Evolutionary conservation across 2,329 filamentous ascomycete genomes (phyloP).

Genomic region (Diplocarpon rosae): DNA sequence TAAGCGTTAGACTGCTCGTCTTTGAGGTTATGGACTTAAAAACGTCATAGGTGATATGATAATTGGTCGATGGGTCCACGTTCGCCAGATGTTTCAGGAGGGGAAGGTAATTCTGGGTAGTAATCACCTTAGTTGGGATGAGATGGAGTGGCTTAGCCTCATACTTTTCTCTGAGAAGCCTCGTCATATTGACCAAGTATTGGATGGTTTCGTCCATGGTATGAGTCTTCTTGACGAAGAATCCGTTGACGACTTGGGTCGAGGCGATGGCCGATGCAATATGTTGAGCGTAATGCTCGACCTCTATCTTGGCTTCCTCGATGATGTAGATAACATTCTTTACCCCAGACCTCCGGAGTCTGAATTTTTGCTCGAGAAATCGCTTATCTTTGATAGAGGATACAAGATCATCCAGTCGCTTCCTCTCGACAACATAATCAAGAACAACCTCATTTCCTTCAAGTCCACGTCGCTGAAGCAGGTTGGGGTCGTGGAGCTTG

Average conservation of each 20-base stretch:
- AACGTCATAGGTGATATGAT: constrained; percentile 57
- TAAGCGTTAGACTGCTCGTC: constrained; percentile 59
- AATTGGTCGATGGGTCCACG: constrained; percentile 38
- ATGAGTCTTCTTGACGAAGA: constrained; percentile 65
- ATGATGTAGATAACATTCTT: constrained; percentile 69
- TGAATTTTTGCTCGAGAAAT: constrained; percentile 78
- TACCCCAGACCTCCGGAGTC: constrained; percentile 60
- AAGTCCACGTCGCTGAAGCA: constrained; percentile 44
- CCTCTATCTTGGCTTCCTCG: constrained; percentile 53
- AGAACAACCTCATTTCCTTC: constrained; percentile 62
- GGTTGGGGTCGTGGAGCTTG: constrained; percentile 49
- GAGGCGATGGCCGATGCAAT: constrained; percentile 64
- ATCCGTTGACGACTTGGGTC: constrained; percentile 68
- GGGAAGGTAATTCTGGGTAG: constrained; percentile 54
- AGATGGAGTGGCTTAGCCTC: constrained; percentile 45
- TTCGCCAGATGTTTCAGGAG: constrained; percentile 48
- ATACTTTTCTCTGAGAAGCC: constrained; percentile 54
- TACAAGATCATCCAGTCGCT: constrained; percentile 70
- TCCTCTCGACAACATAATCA: constrained; percentile 73
- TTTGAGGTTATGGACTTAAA: constrained; percentile 67
- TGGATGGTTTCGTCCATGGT: constrained; percentile 69
- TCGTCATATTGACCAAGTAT: constrained; percentile 64
- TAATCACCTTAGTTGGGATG: constrained; percentile 54
- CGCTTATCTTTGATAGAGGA: constrained; percentile 71
- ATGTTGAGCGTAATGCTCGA: constrained; percentile 51